Conservation (phyloP, 2,329 filamentous ascomycete genomes). For the Gnomoniopsis smithogilvyi region DNA sequence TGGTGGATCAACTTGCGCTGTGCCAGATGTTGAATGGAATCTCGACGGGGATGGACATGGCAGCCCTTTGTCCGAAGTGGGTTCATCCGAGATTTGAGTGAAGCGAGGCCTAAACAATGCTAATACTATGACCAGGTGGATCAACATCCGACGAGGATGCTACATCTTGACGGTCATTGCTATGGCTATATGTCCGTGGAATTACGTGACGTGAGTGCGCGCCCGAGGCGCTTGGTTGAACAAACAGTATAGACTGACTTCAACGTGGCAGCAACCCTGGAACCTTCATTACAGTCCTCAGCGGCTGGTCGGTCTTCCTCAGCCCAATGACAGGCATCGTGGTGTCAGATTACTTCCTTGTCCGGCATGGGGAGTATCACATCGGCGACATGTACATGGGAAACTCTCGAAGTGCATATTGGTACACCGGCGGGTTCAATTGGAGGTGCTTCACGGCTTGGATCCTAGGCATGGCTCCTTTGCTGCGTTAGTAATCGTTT, state of each 20-base stretch:
- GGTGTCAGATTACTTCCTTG: constrained; percentile 42
- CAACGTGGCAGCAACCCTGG: constrained; percentile 27
- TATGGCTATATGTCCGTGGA: constrained; percentile 42
- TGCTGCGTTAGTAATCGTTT: constrained; percentile 25
- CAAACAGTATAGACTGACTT: not conserved
- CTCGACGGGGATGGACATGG: constrained; percentile 43
- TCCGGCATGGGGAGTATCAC: constrained; percentile 36
- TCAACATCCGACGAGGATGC: constrained; percentile 46
- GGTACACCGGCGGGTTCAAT: constrained; percentile 40
- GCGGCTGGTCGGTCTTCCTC: constrained; percentile 40
- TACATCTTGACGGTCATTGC: constrained; percentile 38
- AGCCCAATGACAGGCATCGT: constrained; percentile 44
- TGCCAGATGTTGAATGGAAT: constrained; percentile 24
- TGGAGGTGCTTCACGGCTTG: constrained; percentile 40
- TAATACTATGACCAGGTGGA: constrained; percentile 26
- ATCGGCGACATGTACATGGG: constrained; percentile 41
- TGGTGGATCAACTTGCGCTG: constrained; percentile 31
- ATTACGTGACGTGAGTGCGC: constrained; percentile 25
- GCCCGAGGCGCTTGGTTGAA: not conserved
- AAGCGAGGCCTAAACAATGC: not conserved
- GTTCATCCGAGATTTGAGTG: not conserved
- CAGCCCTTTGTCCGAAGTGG: constrained; percentile 37
- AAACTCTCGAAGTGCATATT: constrained; percentile 35
- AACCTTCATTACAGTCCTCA: constrained; percentile 36
- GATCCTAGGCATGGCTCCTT: constrained; percentile 33